Base-by-base conservation (phyloP, 2,329 filamentous ascomycete genomes). In the Claviceps sp. region DNA sequence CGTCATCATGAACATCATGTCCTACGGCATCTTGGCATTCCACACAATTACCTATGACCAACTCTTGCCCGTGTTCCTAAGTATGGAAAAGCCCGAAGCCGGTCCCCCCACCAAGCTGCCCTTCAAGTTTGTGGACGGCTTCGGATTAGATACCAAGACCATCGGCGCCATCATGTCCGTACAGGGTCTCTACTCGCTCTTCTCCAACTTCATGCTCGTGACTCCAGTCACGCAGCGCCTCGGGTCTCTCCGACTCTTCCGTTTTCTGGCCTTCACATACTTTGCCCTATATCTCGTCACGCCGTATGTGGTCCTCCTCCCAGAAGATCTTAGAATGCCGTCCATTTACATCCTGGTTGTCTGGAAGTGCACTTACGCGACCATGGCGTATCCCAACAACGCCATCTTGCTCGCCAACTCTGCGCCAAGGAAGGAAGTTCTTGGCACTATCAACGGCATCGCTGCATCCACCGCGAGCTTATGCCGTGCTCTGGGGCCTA, bases 31-130 rank as follows among this genome's bases (percentile, higher is more conserved):
- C 60, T 74, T 97, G 54, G 91, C 91, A 57, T 96, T 95, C 71
- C 91, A 97, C 70, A 96, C 91, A 13, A 96, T 98, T 69, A 94
- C 90, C 0, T 93, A 95, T 60, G 93, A 98, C 68, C 87, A 95
- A 63, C 78, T 97, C 48, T 83, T 97, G 60, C 91, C 93, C 0
- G 86, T 96, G 2, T 88, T 98, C 59, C 80, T 98, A 63, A 91
- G 86, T 66, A 87, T 87, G 45, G 69, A 70, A 16, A 65, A 71
- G 9, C 75, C 74, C 1, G 59, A 71, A 65, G 76, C 61, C 63
- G 51, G 53, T 8, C 76, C 62, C 67, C 78, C 63, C 56, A 73
- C 61, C 56, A 76, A 70, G 13, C 76, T 95, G 2, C 91, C 91
- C 0, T 93, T 98, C 73, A 85, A 86, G 60, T 97, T 98, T 60